Conservation (phyloP, 2,329 filamentous ascomycete species). For the Rachicladosporium sp. region DNA sequence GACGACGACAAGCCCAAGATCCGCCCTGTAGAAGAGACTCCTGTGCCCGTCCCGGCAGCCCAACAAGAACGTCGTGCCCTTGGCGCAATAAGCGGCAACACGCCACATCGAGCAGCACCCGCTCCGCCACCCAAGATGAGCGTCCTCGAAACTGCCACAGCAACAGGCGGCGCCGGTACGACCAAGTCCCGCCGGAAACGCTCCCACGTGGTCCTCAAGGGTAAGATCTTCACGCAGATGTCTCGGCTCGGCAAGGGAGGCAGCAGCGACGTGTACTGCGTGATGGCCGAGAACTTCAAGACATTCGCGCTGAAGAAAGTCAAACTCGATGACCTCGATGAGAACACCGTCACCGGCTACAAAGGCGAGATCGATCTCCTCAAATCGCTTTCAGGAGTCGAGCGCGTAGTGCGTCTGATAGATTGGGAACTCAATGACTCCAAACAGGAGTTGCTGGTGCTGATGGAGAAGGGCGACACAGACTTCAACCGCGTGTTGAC, state of each 20-base stretch:
- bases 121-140: slow-evolving; percentile 90
- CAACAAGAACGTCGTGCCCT: slow-evolving; percentile 34
- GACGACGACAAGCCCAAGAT: slow-evolving; percentile 33
- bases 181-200: slow-evolving; percentile 65
- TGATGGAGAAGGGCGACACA: slow-evolving; percentile 95
- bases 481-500: slow-evolving; percentile 81
- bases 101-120: slow-evolving; percentile 64
- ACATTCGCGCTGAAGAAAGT: slow-evolving; percentile 92
- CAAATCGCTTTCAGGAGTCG: slow-evolving; percentile 67
- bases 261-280: slow-evolving; percentile 86
- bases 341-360: slow-evolving; percentile 69
- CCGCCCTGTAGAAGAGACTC: slow-evolving; percentile 27
- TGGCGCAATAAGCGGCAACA: slow-evolving; percentile 49
- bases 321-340: slow-evolving; percentile 79
- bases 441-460: slow-evolving; percentile 75
- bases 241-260: slow-evolving; percentile 87
- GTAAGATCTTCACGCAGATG: slow-evolving; percentile 77
- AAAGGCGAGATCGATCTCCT: slow-evolving; percentile 93
- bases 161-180: slow-evolving; percentile 66
- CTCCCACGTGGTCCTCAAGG: slow-evolving; percentile 77
- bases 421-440: slow-evolving; percentile 91
- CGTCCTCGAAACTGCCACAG: slow-evolving; percentile 80
- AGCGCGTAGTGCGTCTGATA: slow-evolving; percentile 78
- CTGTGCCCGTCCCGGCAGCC: slow-evolving; percentile 18
- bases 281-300: slow-evolving; percentile 93